phyloP scores from a whole-genome alignment of 2,329 filamentous ascomycete genomes.

The Fusarium redolens region DNA sequence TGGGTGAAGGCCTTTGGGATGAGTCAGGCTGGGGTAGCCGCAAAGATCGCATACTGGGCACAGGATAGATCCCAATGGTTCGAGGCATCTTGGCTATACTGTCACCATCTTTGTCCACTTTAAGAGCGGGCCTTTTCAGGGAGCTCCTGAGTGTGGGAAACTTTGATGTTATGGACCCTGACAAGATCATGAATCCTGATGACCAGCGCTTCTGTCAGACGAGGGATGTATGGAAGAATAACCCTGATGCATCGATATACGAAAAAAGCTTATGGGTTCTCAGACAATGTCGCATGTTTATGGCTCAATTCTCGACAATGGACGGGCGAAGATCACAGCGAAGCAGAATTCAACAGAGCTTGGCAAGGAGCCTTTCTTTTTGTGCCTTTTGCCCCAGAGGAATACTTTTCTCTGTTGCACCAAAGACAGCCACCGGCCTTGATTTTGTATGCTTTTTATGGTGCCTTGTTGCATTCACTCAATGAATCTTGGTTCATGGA shows the following conservation, averaged over 20 bases:
- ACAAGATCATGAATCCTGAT: neutral
- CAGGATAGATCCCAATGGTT: neutral
- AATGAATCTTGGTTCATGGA: conserved; percentile 5
- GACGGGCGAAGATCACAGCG: too few species aligned
- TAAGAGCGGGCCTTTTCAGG: neutral
- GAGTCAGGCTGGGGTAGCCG: neutral
- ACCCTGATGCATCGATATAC: neutral
- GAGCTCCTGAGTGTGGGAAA: neutral
- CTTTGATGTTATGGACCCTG: neutral
- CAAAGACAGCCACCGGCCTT: neutral
- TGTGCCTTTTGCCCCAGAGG: neutral
- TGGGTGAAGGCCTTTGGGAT: neutral
- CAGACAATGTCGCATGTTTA: neutral
- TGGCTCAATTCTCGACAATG: neutral
- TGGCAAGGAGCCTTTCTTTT: neutral
- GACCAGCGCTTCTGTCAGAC: neutral
- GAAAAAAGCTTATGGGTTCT: neutral
- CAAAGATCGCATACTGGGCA: neutral
- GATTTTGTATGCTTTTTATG: neutral
- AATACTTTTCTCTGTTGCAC: neutral
- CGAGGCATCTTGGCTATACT: neutral
- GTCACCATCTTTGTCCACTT: accelerated
- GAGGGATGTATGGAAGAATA: neutral
- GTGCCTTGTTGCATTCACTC: neutral
- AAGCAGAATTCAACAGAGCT: neutral